Base-by-base conservation (phyloP, 148 eudicot genomes). In the Amaranthus cruentus region DNA sequence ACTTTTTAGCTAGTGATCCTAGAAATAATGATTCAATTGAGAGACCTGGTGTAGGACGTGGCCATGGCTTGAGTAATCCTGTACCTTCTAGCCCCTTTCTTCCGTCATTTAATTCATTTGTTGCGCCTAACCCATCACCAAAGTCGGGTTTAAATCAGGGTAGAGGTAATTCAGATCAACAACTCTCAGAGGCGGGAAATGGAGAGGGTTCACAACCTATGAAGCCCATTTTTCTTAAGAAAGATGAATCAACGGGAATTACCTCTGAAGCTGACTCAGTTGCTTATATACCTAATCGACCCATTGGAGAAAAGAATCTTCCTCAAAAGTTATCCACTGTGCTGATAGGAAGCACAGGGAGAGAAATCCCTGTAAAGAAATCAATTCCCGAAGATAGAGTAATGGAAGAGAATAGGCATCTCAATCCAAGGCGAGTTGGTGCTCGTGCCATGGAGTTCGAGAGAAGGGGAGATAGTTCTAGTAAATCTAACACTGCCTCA, bases 11-110 rank as follows among this genome's bases (percentile, higher is more conserved):
- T 54, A 70, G 74, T 55, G 48, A 67, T 3, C 28, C 81, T 18
- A 78, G 81, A 8, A 71, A 66, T 9, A 42, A 62, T 7, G 77
- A 76, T 62, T 21, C 81, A 3, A 58, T 54, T 9, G 77, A 71
- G 7, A 47, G 11, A 11, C 70, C 79, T 46, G 58, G 70, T 50
- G 61, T 74, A 21, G 89, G 86, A 50, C 74, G 81, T 56, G 89
- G 96, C 49, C 91, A 75, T 68, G 93, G 94, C 56, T 81, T 87
- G 60, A 88, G 89, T 62, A 72, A 74, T 50, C 84, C 90, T 51
- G 48, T 83, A 44, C 78, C 83, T 73, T 75, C 86, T 0, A 42
- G 81, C 62, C 85, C 87, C 3, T 53, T 21, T 66, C 69, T 72
- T 47, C 87, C 89, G 6, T 75, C 87, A 5, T 77, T 75, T 75